Evolutionary conservation across 192 early-diverging fungal species (phyloP).

Genomic region (Coemansia sp.): DNA sequence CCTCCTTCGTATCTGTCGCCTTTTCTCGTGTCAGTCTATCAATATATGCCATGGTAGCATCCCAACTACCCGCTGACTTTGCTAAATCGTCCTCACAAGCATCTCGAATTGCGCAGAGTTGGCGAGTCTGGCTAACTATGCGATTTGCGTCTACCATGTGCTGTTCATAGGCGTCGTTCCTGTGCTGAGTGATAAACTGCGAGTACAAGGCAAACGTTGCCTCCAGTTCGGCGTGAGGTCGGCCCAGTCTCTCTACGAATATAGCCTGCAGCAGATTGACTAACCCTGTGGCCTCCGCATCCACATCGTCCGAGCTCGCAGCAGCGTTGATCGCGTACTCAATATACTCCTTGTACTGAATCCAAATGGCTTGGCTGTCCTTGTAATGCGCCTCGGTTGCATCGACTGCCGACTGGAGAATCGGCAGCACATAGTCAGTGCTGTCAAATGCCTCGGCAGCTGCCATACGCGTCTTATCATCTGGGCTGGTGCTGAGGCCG

Average conservation of each 20-base stretch:
- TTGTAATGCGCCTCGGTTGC: constrained; percentile 23
- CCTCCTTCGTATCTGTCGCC: constrained; percentile 4
- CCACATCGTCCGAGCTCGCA: background rate
- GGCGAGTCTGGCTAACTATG: constrained; percentile 23
- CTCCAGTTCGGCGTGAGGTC: constrained; percentile 36
- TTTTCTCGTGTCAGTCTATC: constrained; percentile 12
- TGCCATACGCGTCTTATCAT: constrained; percentile 7
- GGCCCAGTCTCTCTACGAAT: constrained; percentile 27
- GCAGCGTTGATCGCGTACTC: constrained; percentile 7
- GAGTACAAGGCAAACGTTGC: constrained; percentile 46
- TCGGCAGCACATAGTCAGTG: constrained; percentile 3
- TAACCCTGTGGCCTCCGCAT: background rate
- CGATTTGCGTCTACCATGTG: constrained; percentile 36
- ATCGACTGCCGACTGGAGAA: constrained; percentile 23
- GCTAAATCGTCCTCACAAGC: constrained; percentile 18
- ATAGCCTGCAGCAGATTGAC: constrained; percentile 19
- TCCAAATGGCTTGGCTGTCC: constrained; percentile 29
- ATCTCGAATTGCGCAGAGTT: constrained; percentile 16
- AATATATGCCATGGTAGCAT: constrained; percentile 18
- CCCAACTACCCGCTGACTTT: constrained; percentile 23
- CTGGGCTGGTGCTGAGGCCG: constrained; percentile 3
- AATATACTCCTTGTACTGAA: constrained; percentile 24
- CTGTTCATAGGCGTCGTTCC: constrained; percentile 31
- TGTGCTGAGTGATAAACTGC: constrained; percentile 29
- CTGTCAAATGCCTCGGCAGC: constrained; percentile 21